A percentile compares a stretch with the other conserved stretches of the same genome.
phyloP scores from a whole-genome alignment of 1,284 basidiomycete species.

The Schizophyllum commune region DNA sequence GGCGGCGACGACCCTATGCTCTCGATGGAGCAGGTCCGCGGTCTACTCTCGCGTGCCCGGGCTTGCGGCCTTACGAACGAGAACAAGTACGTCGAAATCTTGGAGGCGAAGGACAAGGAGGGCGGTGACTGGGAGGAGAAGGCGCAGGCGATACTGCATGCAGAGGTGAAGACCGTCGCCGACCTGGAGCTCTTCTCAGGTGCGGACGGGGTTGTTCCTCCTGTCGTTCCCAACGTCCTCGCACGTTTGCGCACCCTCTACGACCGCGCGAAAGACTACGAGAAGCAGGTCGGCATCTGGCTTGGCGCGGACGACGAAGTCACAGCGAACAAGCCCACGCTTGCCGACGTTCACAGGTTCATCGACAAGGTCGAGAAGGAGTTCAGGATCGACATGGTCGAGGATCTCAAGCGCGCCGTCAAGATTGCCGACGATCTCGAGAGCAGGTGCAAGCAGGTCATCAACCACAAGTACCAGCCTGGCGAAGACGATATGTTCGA shows the following conservation, averaged over 20 bases:
- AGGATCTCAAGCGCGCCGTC: conserved; percentile 59
- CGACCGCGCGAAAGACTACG: conserved; percentile 63
- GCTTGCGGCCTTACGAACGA: conserved; percentile 57
- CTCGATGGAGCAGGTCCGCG: conserved; percentile 63
- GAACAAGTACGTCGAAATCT: conserved; percentile 48
- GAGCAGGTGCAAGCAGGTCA: conserved; percentile 61
- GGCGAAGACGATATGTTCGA: conserved; percentile 55
- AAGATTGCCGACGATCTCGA: conserved; percentile 70
- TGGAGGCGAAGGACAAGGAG: conserved; percentile 49
- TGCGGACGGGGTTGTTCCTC: conserved; percentile 45
- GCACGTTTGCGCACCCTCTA: conserved; percentile 52
- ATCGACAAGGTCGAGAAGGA: conserved; percentile 67
- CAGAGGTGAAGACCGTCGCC: conserved; percentile 61
- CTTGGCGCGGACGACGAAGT: conserved; percentile 39
- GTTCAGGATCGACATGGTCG: conserved; percentile 56
- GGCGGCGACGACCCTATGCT: conserved; percentile 33
- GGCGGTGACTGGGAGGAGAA: conserved; percentile 68
- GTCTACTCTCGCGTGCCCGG: conserved; percentile 58
- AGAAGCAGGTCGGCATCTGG: conserved; percentile 69
- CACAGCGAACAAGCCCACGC: conserved; percentile 39
- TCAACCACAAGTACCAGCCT: conserved; percentile 52
- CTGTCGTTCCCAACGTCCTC: conserved; percentile 53
- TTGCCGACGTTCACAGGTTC: conserved; percentile 59
- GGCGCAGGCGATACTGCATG: conserved; percentile 52
- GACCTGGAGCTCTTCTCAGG: conserved; percentile 63